Evolutionary conservation across 2,329 filamentous ascomycete genomes (phyloP).

Genomic region (Fusarium mundagurra): DNA sequence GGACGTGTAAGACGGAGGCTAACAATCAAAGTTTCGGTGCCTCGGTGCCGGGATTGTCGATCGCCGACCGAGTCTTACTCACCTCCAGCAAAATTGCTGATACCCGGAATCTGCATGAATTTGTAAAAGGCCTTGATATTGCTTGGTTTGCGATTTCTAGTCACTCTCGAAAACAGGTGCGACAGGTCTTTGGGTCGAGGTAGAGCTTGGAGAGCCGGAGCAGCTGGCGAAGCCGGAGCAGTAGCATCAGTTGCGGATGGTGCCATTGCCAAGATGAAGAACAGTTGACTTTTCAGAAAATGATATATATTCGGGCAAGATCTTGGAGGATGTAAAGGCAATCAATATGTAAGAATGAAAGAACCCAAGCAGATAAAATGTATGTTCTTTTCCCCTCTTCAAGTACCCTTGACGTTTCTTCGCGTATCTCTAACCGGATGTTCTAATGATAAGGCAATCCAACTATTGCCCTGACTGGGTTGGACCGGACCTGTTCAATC

Average conservation of each 20-base stretch:
- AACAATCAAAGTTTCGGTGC: not conserved
- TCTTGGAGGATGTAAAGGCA: not conserved
- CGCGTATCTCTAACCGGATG: slow-evolving; percentile 6
- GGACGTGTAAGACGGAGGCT: not conserved
- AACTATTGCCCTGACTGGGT: slow-evolving; percentile 4
- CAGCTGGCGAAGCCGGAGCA: slow-evolving; percentile 3
- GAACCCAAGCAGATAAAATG: slow-evolving; percentile 11
- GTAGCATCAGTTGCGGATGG: slow-evolving; percentile 32
- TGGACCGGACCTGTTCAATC: slow-evolving; percentile 11
- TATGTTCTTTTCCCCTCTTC: slow-evolving; percentile 6
- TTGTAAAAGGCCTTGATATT: slow-evolving; percentile 86
- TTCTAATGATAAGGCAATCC: slow-evolving; percentile 6
- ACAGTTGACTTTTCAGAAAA: not conserved
- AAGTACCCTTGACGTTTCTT: slow-evolving; percentile 26
- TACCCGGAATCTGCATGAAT: slow-evolving; percentile 76
- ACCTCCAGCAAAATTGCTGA: slow-evolving; percentile 71
- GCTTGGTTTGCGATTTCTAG: slow-evolving; percentile 71
- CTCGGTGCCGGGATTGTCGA: slow-evolving; percentile 2
- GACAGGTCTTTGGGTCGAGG: slow-evolving; percentile 74
- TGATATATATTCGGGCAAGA: not conserved
- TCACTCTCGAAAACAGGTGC: slow-evolving; percentile 79
- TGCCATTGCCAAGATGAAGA: slow-evolving; percentile 22
- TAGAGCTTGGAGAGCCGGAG: slow-evolving; percentile 19
- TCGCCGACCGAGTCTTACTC: slow-evolving; percentile 35
- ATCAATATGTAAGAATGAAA: not conserved